phyloP scores from a whole-genome alignment of 129 eudicot genomes.

The Cynara cardunculus region DNA sequence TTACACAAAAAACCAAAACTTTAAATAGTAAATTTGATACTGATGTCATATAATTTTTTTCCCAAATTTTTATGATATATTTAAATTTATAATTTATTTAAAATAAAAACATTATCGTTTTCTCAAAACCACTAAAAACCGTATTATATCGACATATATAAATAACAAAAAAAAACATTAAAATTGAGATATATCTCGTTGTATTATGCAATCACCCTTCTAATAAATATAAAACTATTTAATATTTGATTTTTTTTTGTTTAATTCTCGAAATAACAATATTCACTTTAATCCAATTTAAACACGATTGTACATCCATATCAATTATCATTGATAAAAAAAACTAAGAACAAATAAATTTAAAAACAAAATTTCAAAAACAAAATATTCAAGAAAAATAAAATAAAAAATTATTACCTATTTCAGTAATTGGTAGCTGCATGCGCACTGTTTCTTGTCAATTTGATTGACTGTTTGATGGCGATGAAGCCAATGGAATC shows the following conservation, averaged over 20 bases:
- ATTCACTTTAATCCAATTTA: neutral
- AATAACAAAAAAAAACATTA: no score
- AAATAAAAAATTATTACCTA: conserved; percentile 12
- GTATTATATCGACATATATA: no score
- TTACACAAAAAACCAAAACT: no score
- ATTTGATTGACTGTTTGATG: conserved; percentile 25
- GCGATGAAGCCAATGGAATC: conserved; percentile 66
- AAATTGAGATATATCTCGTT: no score
- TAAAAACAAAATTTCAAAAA: neutral
- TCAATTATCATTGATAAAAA: neutral
- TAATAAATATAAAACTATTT: no score
- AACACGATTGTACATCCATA: conserved; percentile 18
- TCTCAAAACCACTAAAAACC: no score
- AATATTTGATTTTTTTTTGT: neutral
- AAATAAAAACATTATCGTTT: no score
- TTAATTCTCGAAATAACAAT: neutral
- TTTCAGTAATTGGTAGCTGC: conserved; percentile 13
- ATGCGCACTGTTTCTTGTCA: conserved; percentile 23
- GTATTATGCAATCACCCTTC: no score
- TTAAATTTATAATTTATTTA: no score
- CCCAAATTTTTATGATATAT: no score
- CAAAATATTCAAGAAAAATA: neutral
- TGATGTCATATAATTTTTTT: no score
- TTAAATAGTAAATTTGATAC: no score
- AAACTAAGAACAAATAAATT: conserved; percentile 24